Conservation (phyloP, 179 eudicot genomes). For the Silene vulgaris region DNA sequence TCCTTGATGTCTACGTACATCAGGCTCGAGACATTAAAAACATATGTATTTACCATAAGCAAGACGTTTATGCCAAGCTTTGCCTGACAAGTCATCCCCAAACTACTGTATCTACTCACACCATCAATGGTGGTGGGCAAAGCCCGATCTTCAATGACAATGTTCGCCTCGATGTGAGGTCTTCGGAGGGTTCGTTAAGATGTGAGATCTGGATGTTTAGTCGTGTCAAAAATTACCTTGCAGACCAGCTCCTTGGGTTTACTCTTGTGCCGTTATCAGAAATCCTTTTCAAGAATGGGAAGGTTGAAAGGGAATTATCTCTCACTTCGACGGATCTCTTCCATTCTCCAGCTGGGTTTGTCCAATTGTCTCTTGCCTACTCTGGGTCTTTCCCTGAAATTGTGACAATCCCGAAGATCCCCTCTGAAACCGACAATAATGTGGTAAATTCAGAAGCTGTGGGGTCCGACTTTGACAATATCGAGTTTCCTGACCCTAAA, state of each 20-base stretch:
- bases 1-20: conserved; percentile 63
- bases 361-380: conserved; percentile 66
- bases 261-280: conserved; percentile 87
- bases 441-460: conserved; percentile 52
- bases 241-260: conserved; percentile 86
- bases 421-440: conserved; percentile 21
- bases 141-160: conserved; percentile 76
- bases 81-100: conserved; percentile 72
- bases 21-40: conserved; percentile 80
- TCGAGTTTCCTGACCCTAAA: conserved; percentile 92
- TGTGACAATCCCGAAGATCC: conserved; percentile 39
- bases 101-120: conserved; percentile 61
- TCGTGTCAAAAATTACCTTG: conserved; percentile 81
- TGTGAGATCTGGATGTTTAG: conserved; percentile 98
- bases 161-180: conserved; percentile 49
- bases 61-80: conserved; percentile 85
- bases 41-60: conserved; percentile 86
- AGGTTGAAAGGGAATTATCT: conserved; percentile 65
- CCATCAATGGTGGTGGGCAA: conserved; percentile 79
- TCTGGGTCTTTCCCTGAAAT: conserved; percentile 67
- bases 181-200: conserved; percentile 59
- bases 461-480: conserved; percentile 58
- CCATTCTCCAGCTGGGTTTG: conserved; percentile 93
- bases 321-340: conserved; percentile 87
- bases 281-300: conserved; percentile 52